These are phyloP conservation scores for Zoysia matrella DNA, from an alignment of 202 grass and related monocot genomes.

Conservation along the genomic window DNA sequence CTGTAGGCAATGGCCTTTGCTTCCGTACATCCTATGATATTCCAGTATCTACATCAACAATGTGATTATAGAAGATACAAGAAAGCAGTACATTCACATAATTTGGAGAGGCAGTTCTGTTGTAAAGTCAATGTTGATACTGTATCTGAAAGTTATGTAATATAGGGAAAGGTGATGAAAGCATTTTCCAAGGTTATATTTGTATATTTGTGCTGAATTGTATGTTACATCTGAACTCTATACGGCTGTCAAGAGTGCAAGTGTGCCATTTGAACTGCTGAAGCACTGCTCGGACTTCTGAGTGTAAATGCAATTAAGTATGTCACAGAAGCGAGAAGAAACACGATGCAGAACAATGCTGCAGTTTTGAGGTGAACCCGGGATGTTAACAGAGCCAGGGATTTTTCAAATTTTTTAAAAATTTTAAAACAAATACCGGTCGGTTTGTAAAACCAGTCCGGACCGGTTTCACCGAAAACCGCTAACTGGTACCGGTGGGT, in stretches of 20 bases:
- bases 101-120: constrained; percentile 7
- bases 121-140: constrained; percentile 40
- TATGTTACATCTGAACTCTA: neutral
- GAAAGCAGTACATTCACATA: constrained; percentile 33
- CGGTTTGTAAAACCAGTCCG: too few species aligned
- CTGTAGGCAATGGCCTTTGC: constrained; percentile 61
- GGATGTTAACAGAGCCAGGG: neutral
- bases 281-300: neutral
- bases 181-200: neutral
- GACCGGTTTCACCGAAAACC: too few species aligned
- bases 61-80: constrained; percentile 50
- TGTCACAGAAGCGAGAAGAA: neutral
- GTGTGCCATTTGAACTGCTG: neutral
- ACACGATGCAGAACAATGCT: neutral
- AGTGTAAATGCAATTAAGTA: neutral
- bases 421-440: too few species aligned
- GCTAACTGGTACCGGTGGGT: too few species aligned
- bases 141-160: constrained; percentile 20
- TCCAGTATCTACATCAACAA: constrained; percentile 47
- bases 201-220: constrained; percentile 16
- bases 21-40: constrained; percentile 70
- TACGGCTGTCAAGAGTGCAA: too few species aligned
- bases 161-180: constrained; percentile 1
- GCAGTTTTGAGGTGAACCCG: neutral
- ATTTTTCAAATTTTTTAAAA: too few species aligned